Conservation (phyloP, 257 asterid species). For the Avicennia marina region DNA sequence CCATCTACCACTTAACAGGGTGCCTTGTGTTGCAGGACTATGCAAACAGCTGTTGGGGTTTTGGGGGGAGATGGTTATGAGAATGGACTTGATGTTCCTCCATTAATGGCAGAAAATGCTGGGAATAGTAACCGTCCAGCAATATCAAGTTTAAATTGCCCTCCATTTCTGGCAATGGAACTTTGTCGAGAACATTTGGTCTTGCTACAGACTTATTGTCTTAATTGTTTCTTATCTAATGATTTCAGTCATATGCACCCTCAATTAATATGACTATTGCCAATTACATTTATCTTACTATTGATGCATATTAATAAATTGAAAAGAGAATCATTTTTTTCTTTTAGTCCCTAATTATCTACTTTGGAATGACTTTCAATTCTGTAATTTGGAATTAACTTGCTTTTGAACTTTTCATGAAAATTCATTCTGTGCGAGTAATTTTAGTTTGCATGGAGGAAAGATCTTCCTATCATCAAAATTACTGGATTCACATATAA, state of each 20-base stretch:
- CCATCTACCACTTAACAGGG: no score
- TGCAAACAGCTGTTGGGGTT: slow-evolving; percentile 95
- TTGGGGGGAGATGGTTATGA: slow-evolving; percentile 72
- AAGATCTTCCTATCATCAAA: no score
- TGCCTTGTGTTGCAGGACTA: slow-evolving; percentile 45
- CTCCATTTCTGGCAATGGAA: slow-evolving; percentile 76
- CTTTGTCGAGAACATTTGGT: slow-evolving; percentile 94
- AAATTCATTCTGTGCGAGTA: no score
- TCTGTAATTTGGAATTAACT: no score
- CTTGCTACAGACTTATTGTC: slow-evolving; percentile 4
- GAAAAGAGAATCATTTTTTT: no score
- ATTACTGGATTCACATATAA: no score
- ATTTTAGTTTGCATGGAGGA: no score
- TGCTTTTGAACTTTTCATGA: no score
- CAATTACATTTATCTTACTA: no score
- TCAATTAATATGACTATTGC: background rate
- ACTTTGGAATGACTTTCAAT: no score
- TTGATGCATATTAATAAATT: no score
- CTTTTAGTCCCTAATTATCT: no score
- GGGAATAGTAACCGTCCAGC: slow-evolving; percentile 69
- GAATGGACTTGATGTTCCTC: slow-evolving; percentile 56
- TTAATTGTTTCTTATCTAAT: background rate
- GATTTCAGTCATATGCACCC: background rate
- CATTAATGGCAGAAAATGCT: slow-evolving; percentile 61
- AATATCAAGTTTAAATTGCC: slow-evolving; percentile 74